Evolutionary conservation across 768 basidiomycete species (phyloP).

Genomic region (Pleurotus giganteus): DNA sequence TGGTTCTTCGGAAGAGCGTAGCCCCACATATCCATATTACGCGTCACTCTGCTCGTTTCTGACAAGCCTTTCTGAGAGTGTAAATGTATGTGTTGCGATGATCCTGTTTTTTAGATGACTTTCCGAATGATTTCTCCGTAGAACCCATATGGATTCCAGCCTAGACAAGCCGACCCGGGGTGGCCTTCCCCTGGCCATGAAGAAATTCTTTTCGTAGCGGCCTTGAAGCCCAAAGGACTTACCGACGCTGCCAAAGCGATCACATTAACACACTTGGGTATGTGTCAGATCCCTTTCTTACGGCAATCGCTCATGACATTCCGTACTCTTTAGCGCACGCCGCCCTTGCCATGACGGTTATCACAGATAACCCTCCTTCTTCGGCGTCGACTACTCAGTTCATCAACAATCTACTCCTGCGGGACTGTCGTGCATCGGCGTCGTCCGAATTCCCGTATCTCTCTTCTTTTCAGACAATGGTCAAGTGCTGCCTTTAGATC

Average conservation of each 20-base stretch:
- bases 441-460: constrained; percentile 16
- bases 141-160: constrained; percentile 14
- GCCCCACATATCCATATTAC: constrained; percentile 14
- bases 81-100: neutral
- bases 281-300: neutral
- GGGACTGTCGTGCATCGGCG: constrained; percentile 17
- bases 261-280: constrained; percentile 18
- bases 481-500: neutral
- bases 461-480: constrained; percentile 16
- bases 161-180: neutral
- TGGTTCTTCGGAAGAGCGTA: constrained; percentile 14
- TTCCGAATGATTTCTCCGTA: neutral
- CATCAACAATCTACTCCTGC: constrained; percentile 17
- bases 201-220: constrained; percentile 11
- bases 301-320: neutral
- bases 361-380: constrained; percentile 19
- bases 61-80: constrained; percentile 7
- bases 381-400: neutral
- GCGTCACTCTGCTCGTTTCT: constrained; percentile 14
- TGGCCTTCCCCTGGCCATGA: constrained; percentile 8
- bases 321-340: constrained; percentile 19
- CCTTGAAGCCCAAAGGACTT: constrained; percentile 7
- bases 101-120: too few relatives aligned
- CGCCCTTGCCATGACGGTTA: constrained; percentile 15
- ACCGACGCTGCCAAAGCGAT: neutral